Evolutionary conservation across 345 rosid species (phyloP).

Genomic region (Theobroma cacao): DNA sequence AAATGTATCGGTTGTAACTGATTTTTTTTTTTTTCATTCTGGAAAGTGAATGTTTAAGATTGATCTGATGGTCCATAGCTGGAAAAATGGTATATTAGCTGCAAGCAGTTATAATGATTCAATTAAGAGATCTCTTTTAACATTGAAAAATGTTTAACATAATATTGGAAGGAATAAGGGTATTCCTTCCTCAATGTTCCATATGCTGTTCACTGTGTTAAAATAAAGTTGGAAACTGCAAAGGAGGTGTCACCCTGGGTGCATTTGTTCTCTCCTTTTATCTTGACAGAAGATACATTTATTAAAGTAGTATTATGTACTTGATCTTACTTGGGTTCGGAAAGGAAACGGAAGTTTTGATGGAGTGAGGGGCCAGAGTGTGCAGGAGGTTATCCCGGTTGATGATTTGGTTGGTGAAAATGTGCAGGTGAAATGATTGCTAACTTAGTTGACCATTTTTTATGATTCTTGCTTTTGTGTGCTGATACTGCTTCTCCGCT

Average conservation of each 20-base stretch:
- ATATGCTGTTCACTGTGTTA: neutral
- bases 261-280: neutral
- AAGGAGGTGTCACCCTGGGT: neutral
- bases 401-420: neutral
- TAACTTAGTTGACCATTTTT: neutral
- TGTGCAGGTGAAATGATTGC: neutral
- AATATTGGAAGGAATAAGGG: neutral
- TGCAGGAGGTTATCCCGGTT: neutral
- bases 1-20: neutral
- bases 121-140: neutral
- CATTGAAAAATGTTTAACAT: neutral
- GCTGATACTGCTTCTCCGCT: neutral
- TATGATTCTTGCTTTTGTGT: neutral
- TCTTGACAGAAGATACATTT: neutral
- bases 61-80: neutral
- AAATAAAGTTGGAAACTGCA: neutral
- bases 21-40: neutral
- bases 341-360: neutral
- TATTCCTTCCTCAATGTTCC: neutral
- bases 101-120: neutral
- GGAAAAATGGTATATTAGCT: neutral
- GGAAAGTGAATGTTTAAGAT: neutral
- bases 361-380: too few relatives aligned
- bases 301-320: neutral
- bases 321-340: neutral